Conservation (phyloP, 148 eudicot genomes). For the Heliamphora exappendiculata region DNA sequence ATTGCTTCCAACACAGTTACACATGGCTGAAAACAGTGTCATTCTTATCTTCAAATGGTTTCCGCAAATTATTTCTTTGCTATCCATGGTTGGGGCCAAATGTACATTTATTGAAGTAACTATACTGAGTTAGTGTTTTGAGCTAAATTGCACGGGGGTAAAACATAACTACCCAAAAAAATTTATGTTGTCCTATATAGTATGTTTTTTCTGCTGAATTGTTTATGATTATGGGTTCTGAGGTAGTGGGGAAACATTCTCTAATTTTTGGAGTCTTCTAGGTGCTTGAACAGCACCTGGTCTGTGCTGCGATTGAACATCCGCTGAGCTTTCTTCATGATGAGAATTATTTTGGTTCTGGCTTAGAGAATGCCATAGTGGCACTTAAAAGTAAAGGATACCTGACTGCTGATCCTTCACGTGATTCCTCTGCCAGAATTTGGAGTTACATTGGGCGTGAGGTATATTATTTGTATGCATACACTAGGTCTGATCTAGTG, state of each 20-base stretch:
- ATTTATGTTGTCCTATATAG: background rate
- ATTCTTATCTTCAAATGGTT: background rate
- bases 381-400: constrained; percentile 56
- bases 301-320: constrained; percentile 80
- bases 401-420: constrained; percentile 53
- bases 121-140: background rate
- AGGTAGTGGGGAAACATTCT: background rate
- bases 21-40: background rate
- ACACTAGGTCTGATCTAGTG: background rate
- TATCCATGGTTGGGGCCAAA: too few species aligned
- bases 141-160: background rate
- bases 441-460: constrained; percentile 89
- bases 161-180: background rate
- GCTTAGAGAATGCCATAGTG: constrained; percentile 39
- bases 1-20: background rate
- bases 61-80: too few species aligned
- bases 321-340: constrained; percentile 76
- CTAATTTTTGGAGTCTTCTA: constrained; percentile 22
- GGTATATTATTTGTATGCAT: constrained; percentile 31
- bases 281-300: constrained; percentile 88
- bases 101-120: background rate
- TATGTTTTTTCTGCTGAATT: background rate
- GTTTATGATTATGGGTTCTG: constrained; percentile 1
- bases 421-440: constrained; percentile 41
- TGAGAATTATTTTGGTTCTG: constrained; percentile 69